A percentile compares a stretch with the other conserved stretches of the same genome.
Conservation (phyloP, 2,329 filamentous ascomycete genomes). For the Phyllosticta paracitricarpa region DNA sequence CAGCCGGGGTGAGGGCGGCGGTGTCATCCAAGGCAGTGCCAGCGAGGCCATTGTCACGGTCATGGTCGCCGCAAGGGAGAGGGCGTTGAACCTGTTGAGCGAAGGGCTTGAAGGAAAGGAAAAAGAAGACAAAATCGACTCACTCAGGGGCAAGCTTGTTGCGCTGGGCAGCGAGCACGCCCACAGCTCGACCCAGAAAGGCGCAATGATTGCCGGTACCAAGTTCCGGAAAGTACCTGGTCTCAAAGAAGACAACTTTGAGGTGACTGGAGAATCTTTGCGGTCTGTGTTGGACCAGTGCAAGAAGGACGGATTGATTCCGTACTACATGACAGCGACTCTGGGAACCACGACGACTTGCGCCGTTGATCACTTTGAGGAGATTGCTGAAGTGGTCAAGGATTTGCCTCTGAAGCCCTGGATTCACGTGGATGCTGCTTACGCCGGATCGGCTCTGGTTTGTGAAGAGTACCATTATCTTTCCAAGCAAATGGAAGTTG, state of each 20-base stretch:
- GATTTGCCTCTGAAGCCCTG: conserved; percentile 54
- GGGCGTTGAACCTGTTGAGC: conserved; percentile 20
- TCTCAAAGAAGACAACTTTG: conserved; percentile 52
- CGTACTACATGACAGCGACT: conserved; percentile 77
- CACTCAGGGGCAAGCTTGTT: conserved; percentile 61
- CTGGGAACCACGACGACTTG: conserved; percentile 84
- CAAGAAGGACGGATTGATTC: conserved; percentile 59
- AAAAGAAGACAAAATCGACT: conserved; percentile 59
- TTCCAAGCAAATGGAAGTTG: conserved; percentile 49
- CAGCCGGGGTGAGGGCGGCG: conserved; percentile 67
- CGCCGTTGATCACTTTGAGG: conserved; percentile 70
- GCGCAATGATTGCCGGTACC: conserved; percentile 76
- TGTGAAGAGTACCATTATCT: conserved; percentile 71
- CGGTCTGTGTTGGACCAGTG: conserved; percentile 53
- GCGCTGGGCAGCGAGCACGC: conserved; percentile 70
- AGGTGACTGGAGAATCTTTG: conserved; percentile 57
- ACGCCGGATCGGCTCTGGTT: conserved; percentile 76
- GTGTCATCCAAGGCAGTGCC: conserved; percentile 89
- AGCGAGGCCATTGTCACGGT: conserved; percentile 79
- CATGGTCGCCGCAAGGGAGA: conserved; percentile 76
- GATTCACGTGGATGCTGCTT: conserved; percentile 91
- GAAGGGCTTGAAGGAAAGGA: conserved; percentile 36
- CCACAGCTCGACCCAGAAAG: conserved; percentile 81
- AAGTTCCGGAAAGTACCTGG: conserved; percentile 63
- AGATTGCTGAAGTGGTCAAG: conserved; percentile 49